phyloP scores from a whole-genome alignment of 495 filamentous ascomycete species.

The Jackrogersella minutella region DNA sequence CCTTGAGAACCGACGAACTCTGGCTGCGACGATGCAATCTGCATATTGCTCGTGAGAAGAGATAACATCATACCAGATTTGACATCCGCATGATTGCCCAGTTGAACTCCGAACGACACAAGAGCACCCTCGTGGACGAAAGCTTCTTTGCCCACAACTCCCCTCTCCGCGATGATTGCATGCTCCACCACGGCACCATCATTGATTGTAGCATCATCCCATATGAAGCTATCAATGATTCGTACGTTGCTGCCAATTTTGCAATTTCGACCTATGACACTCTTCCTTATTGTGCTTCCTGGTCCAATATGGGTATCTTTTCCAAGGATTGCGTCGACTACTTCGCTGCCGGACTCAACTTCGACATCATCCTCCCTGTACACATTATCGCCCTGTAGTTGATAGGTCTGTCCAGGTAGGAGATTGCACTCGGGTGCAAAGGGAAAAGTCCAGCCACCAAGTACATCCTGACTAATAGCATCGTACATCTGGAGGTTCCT shows the following conservation, averaged over 20 bases:
- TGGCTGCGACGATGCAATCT: conserved; percentile 59
- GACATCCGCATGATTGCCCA: conserved; percentile 63
- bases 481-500: conserved; percentile 89
- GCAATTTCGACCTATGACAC: conserved; percentile 82
- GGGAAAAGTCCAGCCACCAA: conserved; percentile 91
- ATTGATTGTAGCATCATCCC: conserved; percentile 81
- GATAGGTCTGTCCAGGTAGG: conserved; percentile 76
- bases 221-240: conserved; percentile 85
- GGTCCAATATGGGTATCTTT: conserved; percentile 77
- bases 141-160: conserved; percentile 73
- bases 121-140: conserved; percentile 74
- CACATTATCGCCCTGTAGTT: conserved; percentile 72
- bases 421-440: conserved; percentile 90
- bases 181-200: conserved; percentile 74
- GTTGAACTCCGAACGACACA: conserved; percentile 77
- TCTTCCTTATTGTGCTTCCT: conserved; percentile 70
- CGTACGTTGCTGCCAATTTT: conserved; percentile 83
- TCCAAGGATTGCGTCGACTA: conserved; percentile 75
- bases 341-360: conserved; percentile 56
- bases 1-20: conserved; percentile 64
- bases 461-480: conserved; percentile 86
- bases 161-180: conserved; percentile 78
- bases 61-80: conserved; percentile 48
- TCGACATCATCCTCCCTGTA: conserved; percentile 75
- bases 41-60: conserved; percentile 45